phyloP scores from a whole-genome alignment of 805 yeast species.

The Sugiyamaella qingdaonensis region DNA sequence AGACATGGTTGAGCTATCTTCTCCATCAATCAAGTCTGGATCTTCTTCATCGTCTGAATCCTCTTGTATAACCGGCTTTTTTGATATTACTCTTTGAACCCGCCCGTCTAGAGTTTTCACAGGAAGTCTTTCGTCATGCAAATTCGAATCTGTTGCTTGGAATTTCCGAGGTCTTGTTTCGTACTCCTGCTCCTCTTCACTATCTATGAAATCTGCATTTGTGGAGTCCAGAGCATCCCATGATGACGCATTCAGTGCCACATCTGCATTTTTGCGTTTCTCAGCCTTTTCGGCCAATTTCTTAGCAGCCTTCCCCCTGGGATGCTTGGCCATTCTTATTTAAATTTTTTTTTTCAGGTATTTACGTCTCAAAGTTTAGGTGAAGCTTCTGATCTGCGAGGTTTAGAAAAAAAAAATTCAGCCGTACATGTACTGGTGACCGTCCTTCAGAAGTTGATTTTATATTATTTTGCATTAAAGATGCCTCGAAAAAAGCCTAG shows the following conservation, averaged over 20 bases:
- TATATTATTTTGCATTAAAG: neutral
- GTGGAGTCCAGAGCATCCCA: conserved; percentile 17
- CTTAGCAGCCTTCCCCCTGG: conserved; percentile 21
- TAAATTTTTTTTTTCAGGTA: neutral
- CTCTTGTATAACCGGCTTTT: conserved; percentile 24
- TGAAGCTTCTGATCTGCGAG: neutral
- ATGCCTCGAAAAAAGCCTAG: conserved; percentile 25
- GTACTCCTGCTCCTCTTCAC: conserved; percentile 74
- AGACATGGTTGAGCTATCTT: conserved; percentile 25
- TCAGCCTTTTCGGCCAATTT: conserved; percentile 22
- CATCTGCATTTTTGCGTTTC: conserved; percentile 17
- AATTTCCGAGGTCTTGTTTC: conserved; percentile 66
- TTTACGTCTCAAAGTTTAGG: neutral
- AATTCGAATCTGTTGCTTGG: conserved; percentile 33
- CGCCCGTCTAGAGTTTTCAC: conserved; percentile 69
- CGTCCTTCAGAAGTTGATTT: neutral
- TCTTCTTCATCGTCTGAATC: conserved; percentile 29
- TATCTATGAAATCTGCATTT: conserved; percentile 28
- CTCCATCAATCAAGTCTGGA: conserved; percentile 21
- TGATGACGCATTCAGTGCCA: conserved; percentile 12
- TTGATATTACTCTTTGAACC: conserved; percentile 57
- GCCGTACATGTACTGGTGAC: neutral
- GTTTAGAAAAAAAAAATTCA: conserved; percentile 8
- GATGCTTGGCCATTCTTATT: conserved; percentile 22
- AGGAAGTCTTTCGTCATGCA: conserved; percentile 68